These are phyloP conservation scores for Curvularia eragrostidis DNA, from an alignment of 2,329 filamentous ascomycete species.

Conservation along the genomic window DNA sequence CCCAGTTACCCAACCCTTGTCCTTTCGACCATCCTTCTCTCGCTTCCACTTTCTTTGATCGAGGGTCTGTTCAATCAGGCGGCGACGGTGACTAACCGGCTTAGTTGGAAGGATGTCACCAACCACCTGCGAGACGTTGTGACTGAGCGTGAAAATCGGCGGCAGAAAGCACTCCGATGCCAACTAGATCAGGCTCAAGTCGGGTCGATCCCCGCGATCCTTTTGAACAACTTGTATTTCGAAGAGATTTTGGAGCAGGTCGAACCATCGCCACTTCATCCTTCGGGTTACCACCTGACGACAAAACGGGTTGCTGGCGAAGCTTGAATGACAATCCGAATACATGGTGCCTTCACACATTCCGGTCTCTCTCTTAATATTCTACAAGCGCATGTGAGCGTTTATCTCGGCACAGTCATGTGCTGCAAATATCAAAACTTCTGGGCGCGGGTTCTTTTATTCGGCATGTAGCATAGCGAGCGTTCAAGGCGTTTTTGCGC, in stretches of 20 bases:
- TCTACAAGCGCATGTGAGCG: constrained; percentile 7
- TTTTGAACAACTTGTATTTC: constrained; percentile 40
- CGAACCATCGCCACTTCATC: constrained; percentile 44
- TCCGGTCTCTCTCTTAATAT: constrained; percentile 2
- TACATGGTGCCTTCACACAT: not conserved
- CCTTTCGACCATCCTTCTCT: constrained; percentile 72
- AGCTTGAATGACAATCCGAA: constrained; percentile 9
- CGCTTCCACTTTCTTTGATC: constrained; percentile 71
- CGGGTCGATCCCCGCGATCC: constrained; percentile 23
- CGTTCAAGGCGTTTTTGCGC: constrained; percentile 40
- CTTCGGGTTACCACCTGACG: constrained; percentile 47
- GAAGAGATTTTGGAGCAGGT: constrained; percentile 48
- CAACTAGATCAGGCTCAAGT: constrained; percentile 33
- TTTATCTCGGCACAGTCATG: constrained; percentile 16
- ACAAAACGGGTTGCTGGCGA: constrained; percentile 22
- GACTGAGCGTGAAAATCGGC: constrained; percentile 53
- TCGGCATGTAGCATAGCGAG: constrained; percentile 47
- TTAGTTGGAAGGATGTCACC: constrained; percentile 50
- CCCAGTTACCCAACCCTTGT: constrained; percentile 53
- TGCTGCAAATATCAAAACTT: constrained; percentile 18
- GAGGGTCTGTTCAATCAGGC: constrained; percentile 70
- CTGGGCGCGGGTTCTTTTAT: constrained; percentile 28
- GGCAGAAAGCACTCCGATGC: constrained; percentile 41
- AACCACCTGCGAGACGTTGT: constrained; percentile 53
- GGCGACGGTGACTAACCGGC: constrained; percentile 55